These are phyloP conservation scores for Aspergillus neoniger DNA, from an alignment of 2,329 filamentous ascomycete species.

Conservation along the genomic window DNA sequence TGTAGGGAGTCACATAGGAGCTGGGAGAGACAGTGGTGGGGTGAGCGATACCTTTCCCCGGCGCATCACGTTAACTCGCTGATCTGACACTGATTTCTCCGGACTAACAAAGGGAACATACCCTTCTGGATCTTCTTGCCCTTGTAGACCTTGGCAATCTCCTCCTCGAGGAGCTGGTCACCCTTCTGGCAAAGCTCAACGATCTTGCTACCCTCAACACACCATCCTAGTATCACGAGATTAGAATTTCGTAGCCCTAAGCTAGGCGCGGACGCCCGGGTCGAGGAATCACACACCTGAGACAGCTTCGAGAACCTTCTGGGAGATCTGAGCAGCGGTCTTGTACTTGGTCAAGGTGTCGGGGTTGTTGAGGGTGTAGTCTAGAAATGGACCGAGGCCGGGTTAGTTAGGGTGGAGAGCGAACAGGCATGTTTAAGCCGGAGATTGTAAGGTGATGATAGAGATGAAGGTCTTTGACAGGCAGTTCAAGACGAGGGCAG, in stretches of 20 bases:
- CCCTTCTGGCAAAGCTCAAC: constrained; percentile 93
- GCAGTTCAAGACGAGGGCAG: neutral
- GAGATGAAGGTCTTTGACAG: neutral
- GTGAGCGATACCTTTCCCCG: constrained; percentile 73
- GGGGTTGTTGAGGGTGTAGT: constrained; percentile 87
- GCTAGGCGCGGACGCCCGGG: neutral
- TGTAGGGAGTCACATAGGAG: constrained; percentile 95
- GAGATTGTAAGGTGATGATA: neutral
- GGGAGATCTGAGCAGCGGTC: constrained; percentile 90
- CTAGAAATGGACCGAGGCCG: constrained; percentile 47
- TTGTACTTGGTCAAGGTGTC: constrained; percentile 99
- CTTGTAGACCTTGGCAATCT: constrained; percentile 94
- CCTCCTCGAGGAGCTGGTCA: constrained; percentile 91
- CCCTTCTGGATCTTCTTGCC: constrained; percentile 97
- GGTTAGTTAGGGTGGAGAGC: constrained; percentile 21
- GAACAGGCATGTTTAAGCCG: constrained; percentile 2
- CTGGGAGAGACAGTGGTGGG: constrained; percentile 93
- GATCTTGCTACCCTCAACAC: constrained; percentile 86
- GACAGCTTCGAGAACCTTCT: constrained; percentile 91
- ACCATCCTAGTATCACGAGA: constrained; percentile 54
- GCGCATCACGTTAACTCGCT: constrained; percentile 25
- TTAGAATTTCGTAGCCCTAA: constrained; percentile 23
- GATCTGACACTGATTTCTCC: neutral
- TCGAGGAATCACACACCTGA: constrained; percentile 49
- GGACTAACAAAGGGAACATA: constrained; percentile 42